Conservation (phyloP, 345 rosid species). For the Arabidopsis thaliana region TAIR10.1 NC_003076.8:7302501-7303000, state of each 20-base stretch:
- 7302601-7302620: slow-evolving; percentile 75
- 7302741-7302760: slow-evolving; percentile 25
- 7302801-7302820: slow-evolving; percentile 45
- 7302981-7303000: slow-evolving; percentile 63
- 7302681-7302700: slow-evolving; percentile 74
- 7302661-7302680: slow-evolving; percentile 84
- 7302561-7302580: slow-evolving; percentile 6
- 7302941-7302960: slow-evolving; percentile 84
- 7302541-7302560: neutral
- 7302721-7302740: neutral
- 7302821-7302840: slow-evolving; percentile 61
- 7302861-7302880: neutral
- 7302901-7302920: slow-evolving; percentile 51
- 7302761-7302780: slow-evolving; percentile 76
- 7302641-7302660: slow-evolving; percentile 82
- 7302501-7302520: slow-evolving; percentile 82
- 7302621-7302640: slow-evolving; percentile 63
- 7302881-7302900: neutral
- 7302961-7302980: slow-evolving; percentile 93
- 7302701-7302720: neutral
- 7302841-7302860: neutral
- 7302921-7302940: slow-evolving; percentile 65
- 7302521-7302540: neutral
- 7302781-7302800: slow-evolving; percentile 45
- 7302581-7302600: slow-evolving; percentile 63